Percentiles rank a stretch among this genome's conserved stretches.
phyloP scores from a whole-genome alignment of 2,329 filamentous ascomycete genomes.

The Monilinia laxa region DNA sequence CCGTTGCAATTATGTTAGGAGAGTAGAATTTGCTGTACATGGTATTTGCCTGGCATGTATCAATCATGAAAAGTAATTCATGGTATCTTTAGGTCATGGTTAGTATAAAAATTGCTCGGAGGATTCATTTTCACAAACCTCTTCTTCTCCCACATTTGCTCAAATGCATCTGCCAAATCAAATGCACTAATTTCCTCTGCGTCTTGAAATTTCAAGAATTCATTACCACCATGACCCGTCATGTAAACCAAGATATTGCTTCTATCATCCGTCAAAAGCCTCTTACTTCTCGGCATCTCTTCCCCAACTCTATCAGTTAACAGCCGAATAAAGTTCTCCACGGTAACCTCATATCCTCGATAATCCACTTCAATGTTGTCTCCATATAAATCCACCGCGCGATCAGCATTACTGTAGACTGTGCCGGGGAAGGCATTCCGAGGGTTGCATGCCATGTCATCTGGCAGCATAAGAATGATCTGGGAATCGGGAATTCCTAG shows the following conservation, averaged over 20 bases:
- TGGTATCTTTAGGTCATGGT: slow-evolving; percentile 64
- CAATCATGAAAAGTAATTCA: slow-evolving; percentile 99
- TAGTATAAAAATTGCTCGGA: background rate
- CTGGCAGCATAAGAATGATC: slow-evolving; percentile 99
- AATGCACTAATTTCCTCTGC: slow-evolving; percentile 96
- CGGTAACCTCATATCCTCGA: slow-evolving; percentile 94
- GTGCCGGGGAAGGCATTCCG: slow-evolving; percentile 97
- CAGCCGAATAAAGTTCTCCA: slow-evolving; percentile 96
- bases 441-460: slow-evolving; percentile 99
- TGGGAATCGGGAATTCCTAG: slow-evolving; percentile 97
- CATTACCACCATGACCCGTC: slow-evolving; percentile 96
- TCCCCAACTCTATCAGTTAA: slow-evolving; percentile 92
- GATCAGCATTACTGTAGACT: slow-evolving; percentile 97
- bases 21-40: slow-evolving; percentile 99
- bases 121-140: slow-evolving; percentile 49
- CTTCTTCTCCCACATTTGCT: slow-evolving; percentile 99
- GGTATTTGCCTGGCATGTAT: slow-evolving; percentile 98
- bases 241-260: slow-evolving; percentile 99
- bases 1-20: slow-evolving; percentile 95
- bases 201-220: slow-evolving; percentile 98
- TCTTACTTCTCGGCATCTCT: slow-evolving; percentile 92
- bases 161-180: slow-evolving; percentile 93
- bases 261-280: slow-evolving; percentile 88
- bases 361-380: slow-evolving; percentile 99
- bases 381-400: slow-evolving; percentile 92